These are phyloP conservation scores for Glycine soja DNA, from an alignment of 306 rosid species.

Conservation along the genomic window DNA sequence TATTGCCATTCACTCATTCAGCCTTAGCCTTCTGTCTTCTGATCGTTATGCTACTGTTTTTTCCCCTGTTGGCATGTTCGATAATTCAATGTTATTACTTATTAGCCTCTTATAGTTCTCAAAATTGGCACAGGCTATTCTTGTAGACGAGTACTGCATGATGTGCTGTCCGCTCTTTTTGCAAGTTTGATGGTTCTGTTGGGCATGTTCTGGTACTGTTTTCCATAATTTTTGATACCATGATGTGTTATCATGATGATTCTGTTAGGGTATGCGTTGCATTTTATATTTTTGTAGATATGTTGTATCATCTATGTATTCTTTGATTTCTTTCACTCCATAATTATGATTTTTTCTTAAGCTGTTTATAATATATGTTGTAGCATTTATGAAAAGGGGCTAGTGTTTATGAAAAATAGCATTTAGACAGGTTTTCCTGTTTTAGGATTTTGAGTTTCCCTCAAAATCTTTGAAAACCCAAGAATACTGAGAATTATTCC, in stretches of 20 bases:
- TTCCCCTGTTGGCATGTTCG: not conserved
- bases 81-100: too few species aligned
- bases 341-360: not conserved
- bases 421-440: not conserved
- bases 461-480: not conserved
- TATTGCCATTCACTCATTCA: not conserved
- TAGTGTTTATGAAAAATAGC: not conserved
- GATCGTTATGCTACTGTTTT: not conserved
- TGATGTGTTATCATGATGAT: not conserved
- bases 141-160: not conserved
- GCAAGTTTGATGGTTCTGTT: too few species aligned
- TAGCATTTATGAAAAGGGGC: not conserved
- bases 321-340: not conserved
- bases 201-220: too few species aligned
- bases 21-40: too few species aligned
- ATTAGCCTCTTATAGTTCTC: not conserved
- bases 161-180: not conserved
- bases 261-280: not conserved
- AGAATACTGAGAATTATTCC: not conserved
- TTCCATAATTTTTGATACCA: too few species aligned
- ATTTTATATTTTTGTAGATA: not conserved
- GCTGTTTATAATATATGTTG: not conserved
- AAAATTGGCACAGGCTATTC: not conserved
- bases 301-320: not conserved
- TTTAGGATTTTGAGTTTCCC: not conserved